Evolutionary conservation across 1,284 basidiomycete species (phyloP), one percentile per base, ranked within the genome.

Genomic region (Kalmanozyma brasiliensis): DNA sequence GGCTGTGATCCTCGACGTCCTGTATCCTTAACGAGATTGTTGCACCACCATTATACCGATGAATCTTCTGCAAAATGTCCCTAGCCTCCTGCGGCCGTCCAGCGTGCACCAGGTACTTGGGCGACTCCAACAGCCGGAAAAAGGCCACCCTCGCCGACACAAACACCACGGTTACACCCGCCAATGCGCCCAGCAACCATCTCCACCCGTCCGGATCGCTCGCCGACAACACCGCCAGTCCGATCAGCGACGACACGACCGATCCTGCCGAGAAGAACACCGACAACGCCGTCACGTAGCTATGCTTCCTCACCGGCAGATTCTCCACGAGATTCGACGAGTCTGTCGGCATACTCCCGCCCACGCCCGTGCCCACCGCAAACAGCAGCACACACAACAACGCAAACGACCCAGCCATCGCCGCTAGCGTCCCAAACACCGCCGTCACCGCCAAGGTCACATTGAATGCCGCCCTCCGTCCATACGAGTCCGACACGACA

Each of bases 291-390:
- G 94, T 98, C 44, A 98, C 89, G 32, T 97, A 88, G 81, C 94
- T 94, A 77, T 94, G 90, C 74, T 94, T 94, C 17, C 88, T 87
- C 72, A 90, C 89, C 0, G 95, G 95, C 84, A 97, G 89, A 76
- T 96, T 94, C 82, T 98, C 95, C 4, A 97, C 86, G 47, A 98
- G 88, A 6, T 96, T 87, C 0, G 93, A 96, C 3, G 94, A 94
- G 76, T 98, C 94, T 0, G 94, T 97, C 0, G 94, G 95, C 93
- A 97, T 95, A 37, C 73, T 76, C 1, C 83, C 84, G 0, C 92
- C 93, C 1, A 97, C 91, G 4, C 94, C 92, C 44, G 90, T 94
- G 2, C 95, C 95, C 1, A 98, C 86, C 32, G 91, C 85, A 81
- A 98, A 96, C 8, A 97, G 85, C 13, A 89, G 84, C 8, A 91